Base-by-base conservation (phyloP, 139 green algal genomes). In the Chlamydomonas applanata region DNA sequence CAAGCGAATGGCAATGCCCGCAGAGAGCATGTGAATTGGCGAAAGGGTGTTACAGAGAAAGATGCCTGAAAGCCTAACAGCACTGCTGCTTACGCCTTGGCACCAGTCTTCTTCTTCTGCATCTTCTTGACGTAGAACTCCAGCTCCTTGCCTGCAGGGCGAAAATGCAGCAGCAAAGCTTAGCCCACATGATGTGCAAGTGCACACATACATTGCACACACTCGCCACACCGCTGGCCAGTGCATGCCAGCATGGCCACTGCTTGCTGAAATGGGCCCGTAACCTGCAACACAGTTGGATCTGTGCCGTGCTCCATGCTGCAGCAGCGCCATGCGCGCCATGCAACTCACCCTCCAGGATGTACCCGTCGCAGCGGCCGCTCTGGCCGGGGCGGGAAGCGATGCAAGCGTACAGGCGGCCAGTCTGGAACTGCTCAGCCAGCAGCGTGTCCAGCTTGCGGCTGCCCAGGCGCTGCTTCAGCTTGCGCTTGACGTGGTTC, bases 61-160 rank as follows among this genome's bases (percentile, higher is more conserved):
- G 7, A 7, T 49, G 40, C 40, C 40, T 49, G 11, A 49, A 19
- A 11, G 7, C 40, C 40, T 19, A 49, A 49, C 40, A 49, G 40
- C 40, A 49, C 7, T 7, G 40, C 40, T 49, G 40, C 40, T 49
- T 69, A 69, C 7, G 34, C 14, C 62, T 69, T 69, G 62, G 17
- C 62, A 69, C 62, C 62, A 29, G 32, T 19, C 67, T 73, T 94
- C 89, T 97, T 97, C 91, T 96, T 97, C 82, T 93, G 87, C 87
- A 97, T 91, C 89, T 95, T 96, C 78, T 85, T 91, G 25, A 90
- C 14, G 86, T 97, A 97, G 83, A 97, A 97, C 80, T 97, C 92
- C 57, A 97, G 90, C 88, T 97, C 92, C 82, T 90, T 94, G 79
- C 92, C 69, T 73, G 67, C 67, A 35, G 30, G n/a, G 27, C 19